Conservation (phyloP, 2,329 filamentous ascomycete species). For the Penicillium sp. region DNA sequence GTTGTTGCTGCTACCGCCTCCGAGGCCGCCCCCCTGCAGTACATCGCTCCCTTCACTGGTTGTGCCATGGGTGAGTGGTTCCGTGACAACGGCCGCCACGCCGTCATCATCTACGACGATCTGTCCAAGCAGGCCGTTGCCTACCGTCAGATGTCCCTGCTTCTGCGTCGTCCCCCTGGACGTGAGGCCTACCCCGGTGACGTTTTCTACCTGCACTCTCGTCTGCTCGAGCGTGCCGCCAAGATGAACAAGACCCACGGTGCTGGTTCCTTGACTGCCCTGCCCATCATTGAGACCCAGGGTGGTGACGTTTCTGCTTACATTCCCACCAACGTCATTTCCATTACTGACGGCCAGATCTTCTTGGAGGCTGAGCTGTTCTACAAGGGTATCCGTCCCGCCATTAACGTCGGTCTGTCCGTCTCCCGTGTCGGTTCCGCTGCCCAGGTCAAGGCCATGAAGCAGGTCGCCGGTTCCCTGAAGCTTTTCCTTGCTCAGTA, state of each 20-base stretch:
- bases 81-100: conserved; percentile 82
- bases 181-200: conserved; percentile 99
- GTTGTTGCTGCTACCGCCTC: conserved; percentile 95
- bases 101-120: conserved; percentile 91
- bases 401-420: conserved; percentile 99
- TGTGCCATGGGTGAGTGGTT: conserved; percentile 69
- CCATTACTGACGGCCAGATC: conserved; percentile 99
- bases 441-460: conserved; percentile 99
- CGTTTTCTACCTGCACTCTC: conserved; percentile 99
- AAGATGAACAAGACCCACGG: conserved; percentile 98
- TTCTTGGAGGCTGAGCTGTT: conserved; percentile 99
- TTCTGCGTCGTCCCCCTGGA: conserved; percentile 95
- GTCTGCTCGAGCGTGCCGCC: conserved; percentile 97
- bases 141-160: conserved; percentile 97
- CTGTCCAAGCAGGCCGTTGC: conserved; percentile 97
- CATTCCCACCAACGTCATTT: conserved; percentile 99
- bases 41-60: conserved; percentile 89
- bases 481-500: conserved; percentile 99
- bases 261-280: conserved; percentile 93
- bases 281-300: conserved; percentile 98
- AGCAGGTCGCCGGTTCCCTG: conserved; percentile 98
- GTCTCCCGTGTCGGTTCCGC: conserved; percentile 99
- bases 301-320: conserved; percentile 99
- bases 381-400: conserved; percentile 99
- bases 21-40: conserved; percentile 92